Percentiles rank a stretch among this genome's conserved stretches.
These are phyloP conservation scores for Aspergillus mulundensis DNA, from an alignment of 495 filamentous ascomycete genomes.

Conservation along the genomic window DNA sequence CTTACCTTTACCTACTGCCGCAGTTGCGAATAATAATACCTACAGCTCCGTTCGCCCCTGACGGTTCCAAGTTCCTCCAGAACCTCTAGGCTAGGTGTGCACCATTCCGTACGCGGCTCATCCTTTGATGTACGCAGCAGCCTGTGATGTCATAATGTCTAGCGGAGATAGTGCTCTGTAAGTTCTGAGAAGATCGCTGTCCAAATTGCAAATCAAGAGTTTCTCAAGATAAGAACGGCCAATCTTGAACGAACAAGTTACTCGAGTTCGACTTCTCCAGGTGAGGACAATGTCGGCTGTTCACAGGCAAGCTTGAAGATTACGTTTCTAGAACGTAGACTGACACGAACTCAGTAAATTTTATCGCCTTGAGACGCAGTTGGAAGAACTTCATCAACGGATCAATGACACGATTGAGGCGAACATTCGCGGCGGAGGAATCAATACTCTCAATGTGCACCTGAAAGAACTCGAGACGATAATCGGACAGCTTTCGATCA, in stretches of 20 bases:
- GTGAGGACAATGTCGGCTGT: constrained; percentile 57
- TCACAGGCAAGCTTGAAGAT: constrained; percentile 52
- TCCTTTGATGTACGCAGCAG: background rate
- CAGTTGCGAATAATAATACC: too few relatives aligned
- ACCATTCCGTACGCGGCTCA: background rate
- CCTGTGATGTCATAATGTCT: too few relatives aligned
- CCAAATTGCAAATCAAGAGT: too few relatives aligned
- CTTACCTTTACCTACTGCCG: too few relatives aligned
- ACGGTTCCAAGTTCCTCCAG: too few relatives aligned
- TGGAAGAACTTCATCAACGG: constrained; percentile 68
- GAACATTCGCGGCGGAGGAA: constrained; percentile 19
- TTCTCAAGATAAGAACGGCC: too few relatives aligned
- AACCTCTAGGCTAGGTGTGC: background rate
- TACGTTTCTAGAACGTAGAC: background rate
- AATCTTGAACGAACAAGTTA: too few relatives aligned
- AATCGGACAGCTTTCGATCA: constrained; percentile 64
- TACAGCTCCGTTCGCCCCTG: too few relatives aligned
- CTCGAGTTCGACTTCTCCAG: background rate
- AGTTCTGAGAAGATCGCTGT: too few relatives aligned
- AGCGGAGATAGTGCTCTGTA: too few relatives aligned
- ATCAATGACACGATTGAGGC: constrained; percentile 16
- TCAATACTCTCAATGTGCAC: constrained; percentile 13
- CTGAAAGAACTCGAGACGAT: constrained; percentile 53
- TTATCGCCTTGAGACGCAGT: constrained; percentile 68
- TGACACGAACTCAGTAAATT: constrained; percentile 60